Conservation (phyloP, 306 rosid species). For the Carpinus viminea region DNA sequence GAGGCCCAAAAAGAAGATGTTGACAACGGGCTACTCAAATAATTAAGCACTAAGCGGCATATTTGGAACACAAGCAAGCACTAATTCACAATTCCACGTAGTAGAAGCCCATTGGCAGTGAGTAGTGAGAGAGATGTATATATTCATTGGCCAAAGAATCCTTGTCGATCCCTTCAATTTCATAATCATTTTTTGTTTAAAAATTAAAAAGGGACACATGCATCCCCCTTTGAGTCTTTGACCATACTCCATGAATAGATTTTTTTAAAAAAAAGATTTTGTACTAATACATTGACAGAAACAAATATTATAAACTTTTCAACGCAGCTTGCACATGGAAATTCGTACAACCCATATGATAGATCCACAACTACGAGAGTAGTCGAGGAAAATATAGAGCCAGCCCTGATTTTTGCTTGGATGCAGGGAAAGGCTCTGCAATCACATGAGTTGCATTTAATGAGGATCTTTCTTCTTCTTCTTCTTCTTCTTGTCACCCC, state of each 20-base stretch:
- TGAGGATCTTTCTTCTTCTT: constrained; percentile 23
- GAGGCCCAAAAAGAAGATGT: background rate
- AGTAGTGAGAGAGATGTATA: too few relatives aligned
- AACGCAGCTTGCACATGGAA: constrained; percentile 35
- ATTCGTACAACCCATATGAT: constrained; percentile 36
- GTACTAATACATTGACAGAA: background rate
- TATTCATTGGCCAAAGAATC: constrained; percentile 2
- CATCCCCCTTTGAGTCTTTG: constrained; percentile 11
- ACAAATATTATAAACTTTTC: constrained; percentile 6
- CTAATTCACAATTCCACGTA: constrained; percentile 13
- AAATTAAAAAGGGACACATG: constrained; percentile 16
- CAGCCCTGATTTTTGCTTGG: constrained; percentile 22
- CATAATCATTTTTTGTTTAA: background rate
- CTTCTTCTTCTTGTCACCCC: background rate
- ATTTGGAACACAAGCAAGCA: background rate
- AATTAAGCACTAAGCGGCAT: background rate
- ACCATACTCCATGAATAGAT: constrained; percentile 22
- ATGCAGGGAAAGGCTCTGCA: constrained; percentile 26
- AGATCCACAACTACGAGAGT: constrained; percentile 26
- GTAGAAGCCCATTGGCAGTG: background rate
- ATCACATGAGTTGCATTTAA: constrained; percentile 18
- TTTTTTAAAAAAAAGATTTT: background rate
- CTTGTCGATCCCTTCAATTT: background rate
- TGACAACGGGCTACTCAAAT: background rate
- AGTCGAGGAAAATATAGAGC: constrained; percentile 19